Base-by-base conservation (phyloP, 2,329 filamentous ascomycete species). In the Penicillium frequentans region DNA sequence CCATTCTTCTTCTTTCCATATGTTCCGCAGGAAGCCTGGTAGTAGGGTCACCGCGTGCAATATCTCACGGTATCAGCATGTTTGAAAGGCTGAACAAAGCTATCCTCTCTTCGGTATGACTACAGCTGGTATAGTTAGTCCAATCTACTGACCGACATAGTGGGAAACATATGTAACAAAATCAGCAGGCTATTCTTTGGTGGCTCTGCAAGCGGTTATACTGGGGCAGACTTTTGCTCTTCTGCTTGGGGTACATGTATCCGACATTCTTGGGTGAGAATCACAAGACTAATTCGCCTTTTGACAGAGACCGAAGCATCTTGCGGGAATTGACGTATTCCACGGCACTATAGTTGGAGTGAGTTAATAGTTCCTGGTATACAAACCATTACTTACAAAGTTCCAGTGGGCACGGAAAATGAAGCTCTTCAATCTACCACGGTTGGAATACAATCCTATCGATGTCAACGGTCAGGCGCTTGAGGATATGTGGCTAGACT, bases 1-100 rank as follows among this genome's bases (percentile, higher is more conserved):
- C 64, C 1, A 43, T 68, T 10, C 51, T 69, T 19, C 58, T 68
- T 0, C 58, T 69, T 5, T 67, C 66, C 1, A 63, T 69, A 5
- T 69, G 66, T 49, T 66, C 65, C 5, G 58, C 59, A 16, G 66
- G 65, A 1, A 65, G 63, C 49, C 48, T 69, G 0, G 64, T 64
- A 23, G 37, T 69, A 7, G 66, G 64, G 8, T 67, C 66, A 1
- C 42, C 52, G 3, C 26, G 48, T 19, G 64, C 65, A 8, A 52
- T 57, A 13, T 54, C 57, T 6, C 60, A 62, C 24, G 65, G 65
- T 0, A 60, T 55, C 11, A 67, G 61, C 53, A 65, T 69, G 48
- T 68, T 67, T 49, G 66, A 69, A 47, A 51, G 60, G 37, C 54
- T 67, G 2, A 62, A 69, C 44, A 69, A 69, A 50, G 64, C 66